These are phyloP conservation scores for Sarocladiaceae sp. DNA, from an alignment of 2,329 filamentous ascomycete genomes.

Conservation along the genomic window DNA sequence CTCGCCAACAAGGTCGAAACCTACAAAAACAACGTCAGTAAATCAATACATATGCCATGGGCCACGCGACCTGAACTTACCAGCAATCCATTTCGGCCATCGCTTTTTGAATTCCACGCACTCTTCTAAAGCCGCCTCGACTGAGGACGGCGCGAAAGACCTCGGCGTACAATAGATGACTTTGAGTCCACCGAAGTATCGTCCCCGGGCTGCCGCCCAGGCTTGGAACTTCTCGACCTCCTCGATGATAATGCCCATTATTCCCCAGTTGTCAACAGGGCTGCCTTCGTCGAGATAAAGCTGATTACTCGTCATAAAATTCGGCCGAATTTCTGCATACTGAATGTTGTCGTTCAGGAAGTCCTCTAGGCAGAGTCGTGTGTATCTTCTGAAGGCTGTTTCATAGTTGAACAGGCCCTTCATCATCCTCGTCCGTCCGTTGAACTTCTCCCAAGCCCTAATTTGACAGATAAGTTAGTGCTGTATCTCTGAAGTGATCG, in stretches of 20 bases:
- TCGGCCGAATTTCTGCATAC: conserved; percentile 68
- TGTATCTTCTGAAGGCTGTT: conserved; percentile 58
- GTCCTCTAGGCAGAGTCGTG: conserved; percentile 52
- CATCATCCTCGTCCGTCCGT: conserved; percentile 65
- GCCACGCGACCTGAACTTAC: conserved; percentile 32
- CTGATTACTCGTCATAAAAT: conserved; percentile 61
- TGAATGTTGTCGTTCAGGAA: conserved; percentile 63
- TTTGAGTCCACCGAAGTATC: conserved; percentile 60
- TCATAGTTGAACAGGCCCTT: conserved; percentile 69
- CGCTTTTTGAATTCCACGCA: conserved; percentile 56
- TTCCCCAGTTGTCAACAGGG: conserved; percentile 50
- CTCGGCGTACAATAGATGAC: conserved; percentile 69
- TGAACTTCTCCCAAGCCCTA: conserved; percentile 60
- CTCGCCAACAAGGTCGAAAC: conserved; percentile 68
- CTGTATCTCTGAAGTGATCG: conserved; percentile 16
- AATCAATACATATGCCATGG: too few species aligned
- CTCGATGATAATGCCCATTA: conserved; percentile 56
- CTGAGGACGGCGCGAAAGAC: conserved; percentile 45
- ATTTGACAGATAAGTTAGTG: conserved; percentile 11
- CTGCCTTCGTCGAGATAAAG: conserved; percentile 56
- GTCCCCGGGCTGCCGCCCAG: conserved; percentile 15
- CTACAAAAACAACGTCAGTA: too few species aligned
- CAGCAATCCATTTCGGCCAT: conserved; percentile 59
- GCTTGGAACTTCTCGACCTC: conserved; percentile 46
- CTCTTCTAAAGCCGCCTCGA: conserved; percentile 52